Evolutionary conservation across 352 stramenopile species (phyloP).

Genomic region (Stramenopiles sp.): DNA sequence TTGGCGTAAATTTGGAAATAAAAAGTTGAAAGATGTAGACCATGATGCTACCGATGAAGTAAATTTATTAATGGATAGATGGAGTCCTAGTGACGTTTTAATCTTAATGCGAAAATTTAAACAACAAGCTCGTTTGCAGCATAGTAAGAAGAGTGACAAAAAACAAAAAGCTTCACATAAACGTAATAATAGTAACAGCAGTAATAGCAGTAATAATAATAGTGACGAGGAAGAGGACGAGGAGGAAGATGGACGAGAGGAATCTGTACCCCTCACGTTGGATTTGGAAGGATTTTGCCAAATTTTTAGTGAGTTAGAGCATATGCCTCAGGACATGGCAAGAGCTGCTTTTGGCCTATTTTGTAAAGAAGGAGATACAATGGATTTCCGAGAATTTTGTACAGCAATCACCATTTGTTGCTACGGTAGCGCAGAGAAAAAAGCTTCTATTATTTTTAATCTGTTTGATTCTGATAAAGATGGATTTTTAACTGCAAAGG

Average conservation of each 20-base stretch:
- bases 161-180: too few species aligned
- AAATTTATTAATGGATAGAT: not conserved
- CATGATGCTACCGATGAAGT: not conserved
- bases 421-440: slow-evolving; percentile 6
- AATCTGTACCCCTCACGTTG: too few species aligned
- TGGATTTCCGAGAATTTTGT: slow-evolving; percentile 9
- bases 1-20: too few species aligned
- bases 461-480: slow-evolving; percentile 1
- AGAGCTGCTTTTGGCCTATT: not conserved
- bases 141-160: not conserved
- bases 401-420: slow-evolving; percentile 4
- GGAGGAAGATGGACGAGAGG: too few species aligned
- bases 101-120: not conserved
- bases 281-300: slow-evolving; percentile 1
- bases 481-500: not conserved
- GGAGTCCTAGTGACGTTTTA: not conserved
- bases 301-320: slow-evolving; percentile 7
- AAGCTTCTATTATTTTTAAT: slow-evolving; percentile 4
- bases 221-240: too few species aligned
- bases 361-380: not conserved
- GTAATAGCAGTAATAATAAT: too few species aligned
- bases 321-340: not conserved
- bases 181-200: too few species aligned
- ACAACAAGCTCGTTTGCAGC: not conserved
- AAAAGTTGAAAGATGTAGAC: not conserved